Percentiles rank a stretch among this genome's conserved stretches.
Conservation (phyloP, 2,329 filamentous ascomycete species). For the Metarhizium sp. region DNA sequence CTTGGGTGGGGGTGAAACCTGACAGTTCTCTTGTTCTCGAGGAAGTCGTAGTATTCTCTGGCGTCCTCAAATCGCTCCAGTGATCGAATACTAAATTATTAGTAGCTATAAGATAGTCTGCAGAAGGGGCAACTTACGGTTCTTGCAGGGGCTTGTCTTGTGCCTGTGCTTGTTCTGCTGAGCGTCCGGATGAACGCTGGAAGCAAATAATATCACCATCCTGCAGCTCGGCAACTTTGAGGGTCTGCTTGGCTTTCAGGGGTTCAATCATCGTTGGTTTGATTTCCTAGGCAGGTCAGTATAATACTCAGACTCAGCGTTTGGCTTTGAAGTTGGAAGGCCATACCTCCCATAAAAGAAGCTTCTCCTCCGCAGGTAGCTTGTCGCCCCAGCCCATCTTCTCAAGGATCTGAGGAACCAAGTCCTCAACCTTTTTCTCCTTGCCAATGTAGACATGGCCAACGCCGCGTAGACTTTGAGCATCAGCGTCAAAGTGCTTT, state of each 20-base stretch:
- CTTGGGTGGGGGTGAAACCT: constrained; percentile 63
- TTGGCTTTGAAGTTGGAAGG: not conserved
- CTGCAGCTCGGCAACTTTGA: constrained; percentile 88
- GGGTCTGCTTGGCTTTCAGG: constrained; percentile 82
- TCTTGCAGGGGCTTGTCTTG: constrained; percentile 22
- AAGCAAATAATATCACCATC: constrained; percentile 97
- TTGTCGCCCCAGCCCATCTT: constrained; percentile 82
- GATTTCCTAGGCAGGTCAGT: constrained; percentile 55
- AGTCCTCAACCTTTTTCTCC: constrained; percentile 78
- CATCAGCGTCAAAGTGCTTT: constrained; percentile 78
- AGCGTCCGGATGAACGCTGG: constrained; percentile 53
- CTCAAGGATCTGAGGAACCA: constrained; percentile 67
- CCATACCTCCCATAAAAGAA: constrained; percentile 65
- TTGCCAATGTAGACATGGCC: constrained; percentile 82
- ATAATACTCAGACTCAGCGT: not conserved
- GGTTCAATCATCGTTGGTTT: constrained; percentile 96
- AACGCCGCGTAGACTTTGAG: constrained; percentile 65
- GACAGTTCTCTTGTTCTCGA: constrained; percentile 73
- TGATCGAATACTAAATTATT: constrained; percentile 10
- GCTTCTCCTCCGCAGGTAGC: constrained; percentile 50
- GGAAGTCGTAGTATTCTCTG: constrained; percentile 84
- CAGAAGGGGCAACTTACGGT: constrained; percentile 14
- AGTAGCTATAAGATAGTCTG: not conserved
- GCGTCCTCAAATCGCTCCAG: constrained; percentile 59
- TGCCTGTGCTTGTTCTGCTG: constrained; percentile 23